These are phyloP conservation scores for Fusarium domesticum DNA, from an alignment of 2,329 filamentous ascomycete genomes.

Conservation along the genomic window DNA sequence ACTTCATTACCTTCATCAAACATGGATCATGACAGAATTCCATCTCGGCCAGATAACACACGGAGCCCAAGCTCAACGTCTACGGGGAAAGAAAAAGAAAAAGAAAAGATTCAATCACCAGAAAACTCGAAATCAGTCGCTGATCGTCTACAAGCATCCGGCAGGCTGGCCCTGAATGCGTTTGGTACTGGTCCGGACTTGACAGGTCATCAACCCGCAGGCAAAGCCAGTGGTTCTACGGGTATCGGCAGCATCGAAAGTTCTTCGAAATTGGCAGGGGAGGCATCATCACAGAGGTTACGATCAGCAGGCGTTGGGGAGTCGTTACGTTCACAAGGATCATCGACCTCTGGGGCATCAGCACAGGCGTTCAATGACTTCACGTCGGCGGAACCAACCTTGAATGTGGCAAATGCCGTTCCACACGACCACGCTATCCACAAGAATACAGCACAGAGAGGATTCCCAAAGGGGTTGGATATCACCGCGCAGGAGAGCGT, in stretches of 20 bases:
- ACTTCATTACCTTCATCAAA: no score
- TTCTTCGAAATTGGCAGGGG: conserved; percentile 12
- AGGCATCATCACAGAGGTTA: conserved; percentile 24
- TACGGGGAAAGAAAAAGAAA: conserved; percentile 11
- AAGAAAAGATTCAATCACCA: conserved; percentile 16
- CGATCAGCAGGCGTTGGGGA: conserved; percentile 13
- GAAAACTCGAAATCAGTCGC: conserved; percentile 14
- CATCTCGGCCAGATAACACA: no score
- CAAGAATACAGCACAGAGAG: background rate
- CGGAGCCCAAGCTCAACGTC: no score
- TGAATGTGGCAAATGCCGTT: conserved; percentile 8
- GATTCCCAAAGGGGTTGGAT: background rate
- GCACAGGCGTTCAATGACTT: conserved; percentile 32
- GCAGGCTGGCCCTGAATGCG: conserved; percentile 27
- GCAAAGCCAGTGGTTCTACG: conserved; percentile 23
- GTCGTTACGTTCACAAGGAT: conserved; percentile 13
- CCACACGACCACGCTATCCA: background rate
- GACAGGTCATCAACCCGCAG: conserved; percentile 11
- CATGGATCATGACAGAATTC: no score
- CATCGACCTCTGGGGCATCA: conserved; percentile 28
- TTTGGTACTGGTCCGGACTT: conserved; percentile 18
- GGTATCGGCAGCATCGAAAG: conserved; percentile 14
- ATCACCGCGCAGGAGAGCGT: conserved; percentile 25
- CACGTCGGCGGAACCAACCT: conserved; percentile 12
- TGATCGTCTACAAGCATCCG: conserved; percentile 30